These are phyloP conservation scores for Aphanocladium album DNA, from an alignment of 2,329 filamentous ascomycete species.

Conservation along the genomic window DNA sequence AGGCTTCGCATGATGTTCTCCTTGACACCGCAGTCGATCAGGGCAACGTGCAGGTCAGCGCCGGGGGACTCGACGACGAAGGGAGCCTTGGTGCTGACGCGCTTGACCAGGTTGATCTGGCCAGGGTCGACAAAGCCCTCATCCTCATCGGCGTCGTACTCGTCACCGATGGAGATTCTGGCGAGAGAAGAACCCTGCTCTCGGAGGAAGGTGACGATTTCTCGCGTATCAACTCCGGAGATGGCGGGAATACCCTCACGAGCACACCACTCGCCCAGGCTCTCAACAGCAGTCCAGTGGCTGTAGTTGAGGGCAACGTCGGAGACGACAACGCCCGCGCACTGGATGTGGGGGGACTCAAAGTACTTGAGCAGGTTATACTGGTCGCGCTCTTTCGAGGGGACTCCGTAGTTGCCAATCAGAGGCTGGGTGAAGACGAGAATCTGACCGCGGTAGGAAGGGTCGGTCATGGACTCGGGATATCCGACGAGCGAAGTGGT, in stretches of 20 bases:
- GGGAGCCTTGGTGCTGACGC: slow-evolving; percentile 95
- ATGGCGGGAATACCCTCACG: slow-evolving; percentile 95
- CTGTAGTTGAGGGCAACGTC: slow-evolving; percentile 93
- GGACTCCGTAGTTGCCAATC: slow-evolving; percentile 98
- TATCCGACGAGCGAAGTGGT: slow-evolving; percentile 97
- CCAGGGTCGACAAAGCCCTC: slow-evolving; percentile 93
- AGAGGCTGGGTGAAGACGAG: slow-evolving; percentile 96
- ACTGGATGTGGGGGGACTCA: slow-evolving; percentile 96
- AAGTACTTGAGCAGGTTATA: slow-evolving; percentile 95
- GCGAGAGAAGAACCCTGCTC: slow-evolving; percentile 96
- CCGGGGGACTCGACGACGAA: slow-evolving; percentile 87
- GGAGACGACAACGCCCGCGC: slow-evolving; percentile 89
- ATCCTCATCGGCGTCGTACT: slow-evolving; percentile 97
- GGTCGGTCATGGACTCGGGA: slow-evolving; percentile 88
- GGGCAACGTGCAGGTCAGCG: slow-evolving; percentile 82
- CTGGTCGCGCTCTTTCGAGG: slow-evolving; percentile 76
- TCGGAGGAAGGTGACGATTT: slow-evolving; percentile 90
- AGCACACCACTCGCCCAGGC: slow-evolving; percentile 87
- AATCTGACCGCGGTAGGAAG: slow-evolving; percentile 89
- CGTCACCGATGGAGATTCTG: slow-evolving; percentile 89
- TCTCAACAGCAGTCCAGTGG: slow-evolving; percentile 98
- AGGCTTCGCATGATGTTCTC: slow-evolving; percentile 98
- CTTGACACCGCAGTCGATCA: slow-evolving; percentile 98
- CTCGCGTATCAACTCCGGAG: slow-evolving; percentile 93
- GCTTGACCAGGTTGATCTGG: slow-evolving; percentile 93